These are phyloP conservation scores for Westerdykella aurantiaca DNA, from an alignment of 2,329 filamentous ascomycete genomes.

Conservation along the genomic window DNA sequence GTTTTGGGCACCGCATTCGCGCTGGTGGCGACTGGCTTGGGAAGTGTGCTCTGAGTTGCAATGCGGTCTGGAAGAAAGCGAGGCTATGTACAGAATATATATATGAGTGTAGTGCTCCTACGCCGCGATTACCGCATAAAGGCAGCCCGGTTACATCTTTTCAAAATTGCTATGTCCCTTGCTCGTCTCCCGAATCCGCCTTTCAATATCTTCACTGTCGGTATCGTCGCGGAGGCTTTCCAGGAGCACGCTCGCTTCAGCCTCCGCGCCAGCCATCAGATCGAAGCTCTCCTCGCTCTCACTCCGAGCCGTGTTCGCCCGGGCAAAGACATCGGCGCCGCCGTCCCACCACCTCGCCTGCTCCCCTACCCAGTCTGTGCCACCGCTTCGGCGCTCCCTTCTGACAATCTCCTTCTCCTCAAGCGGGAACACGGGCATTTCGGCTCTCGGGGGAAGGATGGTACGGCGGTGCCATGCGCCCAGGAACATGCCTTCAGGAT, in stretches of 20 bases:
- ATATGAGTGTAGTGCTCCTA: too few species aligned
- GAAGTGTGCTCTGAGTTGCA: too few species aligned
- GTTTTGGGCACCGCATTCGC: too few species aligned
- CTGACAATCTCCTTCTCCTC: conserved; percentile 42
- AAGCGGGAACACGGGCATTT: conserved; percentile 28
- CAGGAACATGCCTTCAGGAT: conserved; percentile 80
- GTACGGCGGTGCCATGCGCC: conserved; percentile 78
- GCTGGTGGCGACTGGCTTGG: too few species aligned
- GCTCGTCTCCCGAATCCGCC: conserved; percentile 5
- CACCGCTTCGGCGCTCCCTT: conserved; percentile 24
- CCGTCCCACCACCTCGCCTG: conserved; percentile 34
- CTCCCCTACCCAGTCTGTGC: conserved; percentile 37
- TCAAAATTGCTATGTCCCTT: conserved; percentile 5
- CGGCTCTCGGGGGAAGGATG: conserved; percentile 27
- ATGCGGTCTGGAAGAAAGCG: too few species aligned
- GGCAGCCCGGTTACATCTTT: conserved; percentile 6
- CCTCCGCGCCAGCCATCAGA: conserved; percentile 42
- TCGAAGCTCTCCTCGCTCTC: conserved; percentile 41
- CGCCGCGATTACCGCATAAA: too few species aligned
- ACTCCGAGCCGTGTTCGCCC: conserved; percentile 24
- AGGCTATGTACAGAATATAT: too few species aligned
- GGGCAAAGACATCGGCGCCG: conserved; percentile 24
- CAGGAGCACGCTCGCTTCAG: conserved; percentile 32
- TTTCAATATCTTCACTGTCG: conserved; percentile 3
- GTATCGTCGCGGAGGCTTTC: conserved; percentile 25